phyloP scores from a whole-genome alignment of 1,139 yeast genomes.

The Debaryomycetaceae sp. region DNA sequence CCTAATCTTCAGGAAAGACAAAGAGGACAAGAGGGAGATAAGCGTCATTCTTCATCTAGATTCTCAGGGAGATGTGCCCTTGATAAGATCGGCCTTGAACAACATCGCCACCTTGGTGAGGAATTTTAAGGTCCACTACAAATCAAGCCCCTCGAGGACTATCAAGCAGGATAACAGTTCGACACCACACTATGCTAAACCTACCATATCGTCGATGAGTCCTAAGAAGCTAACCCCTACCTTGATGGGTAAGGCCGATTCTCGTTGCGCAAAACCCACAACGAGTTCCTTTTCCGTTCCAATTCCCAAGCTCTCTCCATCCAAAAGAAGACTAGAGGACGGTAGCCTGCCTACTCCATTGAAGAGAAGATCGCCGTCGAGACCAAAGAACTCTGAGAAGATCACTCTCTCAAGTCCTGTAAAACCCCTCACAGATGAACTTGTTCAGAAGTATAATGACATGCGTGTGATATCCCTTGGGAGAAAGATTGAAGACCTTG shows the following conservation, averaged over 20 bases:
- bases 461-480: slow-evolving; percentile 5
- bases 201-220: slow-evolving; percentile 24
- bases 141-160: background rate
- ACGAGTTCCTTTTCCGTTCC: background rate
- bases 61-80: slow-evolving; percentile 21
- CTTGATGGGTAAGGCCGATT: slow-evolving; percentile 1
- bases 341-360: background rate
- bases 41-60: slow-evolving; percentile 28
- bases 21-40: slow-evolving; percentile 9
- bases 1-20: slow-evolving; percentile 22
- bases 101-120: slow-evolving; percentile 24
- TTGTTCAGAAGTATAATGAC: background rate
- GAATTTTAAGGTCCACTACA: slow-evolving; percentile 13
- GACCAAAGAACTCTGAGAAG: background rate
- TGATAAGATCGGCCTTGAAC: slow-evolving; percentile 24
- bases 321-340: background rate
- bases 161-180: background rate
- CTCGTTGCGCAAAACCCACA: slow-evolving; percentile 3
- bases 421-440: background rate
- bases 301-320: slow-evolving; percentile 2
- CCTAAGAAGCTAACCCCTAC: slow-evolving; percentile 9
- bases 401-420: background rate
- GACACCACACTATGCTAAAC: slow-evolving; percentile 29
- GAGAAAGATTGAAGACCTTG: slow-evolving; percentile 9
- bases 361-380: background rate